Evolutionary conservation across 1,284 basidiomycete genomes (phyloP).

Genomic region (Farysia itapuensis): DNA sequence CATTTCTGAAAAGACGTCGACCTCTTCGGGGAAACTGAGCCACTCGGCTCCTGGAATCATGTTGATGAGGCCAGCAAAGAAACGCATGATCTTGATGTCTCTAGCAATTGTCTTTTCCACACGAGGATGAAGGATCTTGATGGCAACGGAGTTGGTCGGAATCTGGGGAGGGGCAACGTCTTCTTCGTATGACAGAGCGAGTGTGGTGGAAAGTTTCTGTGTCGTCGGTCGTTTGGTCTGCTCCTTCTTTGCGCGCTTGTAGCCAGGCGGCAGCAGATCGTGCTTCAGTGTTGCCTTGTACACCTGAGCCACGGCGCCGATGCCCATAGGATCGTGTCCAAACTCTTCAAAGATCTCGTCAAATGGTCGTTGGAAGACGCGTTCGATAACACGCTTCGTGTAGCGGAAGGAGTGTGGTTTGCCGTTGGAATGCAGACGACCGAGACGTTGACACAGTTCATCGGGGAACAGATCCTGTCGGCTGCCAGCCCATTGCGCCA

Average conservation of each 20-base stretch:
- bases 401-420: constrained; percentile 79
- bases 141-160: constrained; percentile 70
- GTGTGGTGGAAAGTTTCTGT: constrained; percentile 30
- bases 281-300: constrained; percentile 82
- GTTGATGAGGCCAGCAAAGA: constrained; percentile 82
- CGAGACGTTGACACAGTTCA: constrained; percentile 83
- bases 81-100: constrained; percentile 89
- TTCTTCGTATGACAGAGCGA: constrained; percentile 50
- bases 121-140: constrained; percentile 91
- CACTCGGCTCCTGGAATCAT: constrained; percentile 90
- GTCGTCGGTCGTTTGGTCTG: constrained; percentile 5
- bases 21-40: constrained; percentile 94
- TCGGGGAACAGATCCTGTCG: constrained; percentile 90
- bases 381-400: constrained; percentile 80
- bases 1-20: constrained; percentile 91
- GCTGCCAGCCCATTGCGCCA: constrained; percentile 98
- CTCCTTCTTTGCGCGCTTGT: constrained; percentile 48
- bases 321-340: constrained; percentile 82
- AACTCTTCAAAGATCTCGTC: constrained; percentile 91
- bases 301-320: constrained; percentile 96
- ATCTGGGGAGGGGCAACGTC: constrained; percentile 41
- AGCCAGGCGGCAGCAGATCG: constrained; percentile 73
- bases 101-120: constrained; percentile 74
- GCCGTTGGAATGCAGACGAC: constrained; percentile 84
- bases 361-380: constrained; percentile 73